phyloP scores from a whole-genome alignment of 352 stramenopile genomes.

The Globisporangium paddicum region DNA sequence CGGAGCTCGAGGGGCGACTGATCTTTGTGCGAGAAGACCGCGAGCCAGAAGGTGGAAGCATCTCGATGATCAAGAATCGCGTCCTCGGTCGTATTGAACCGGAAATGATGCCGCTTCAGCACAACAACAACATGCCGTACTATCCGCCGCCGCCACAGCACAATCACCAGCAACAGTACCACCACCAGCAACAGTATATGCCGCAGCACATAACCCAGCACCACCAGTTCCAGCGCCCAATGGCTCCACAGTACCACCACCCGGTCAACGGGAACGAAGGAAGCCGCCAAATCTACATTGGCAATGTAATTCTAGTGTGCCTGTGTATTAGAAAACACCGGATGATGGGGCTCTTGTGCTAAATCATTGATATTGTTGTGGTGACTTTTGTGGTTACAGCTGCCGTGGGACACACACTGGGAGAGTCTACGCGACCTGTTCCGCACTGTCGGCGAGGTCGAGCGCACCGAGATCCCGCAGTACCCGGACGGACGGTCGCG shows the following conservation, averaged over 20 bases:
- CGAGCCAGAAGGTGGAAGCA: constrained; percentile 64
- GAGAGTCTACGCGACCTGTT: constrained; percentile 70
- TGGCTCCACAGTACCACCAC: background rate
- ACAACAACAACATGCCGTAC: background rate
- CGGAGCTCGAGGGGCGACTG: constrained; percentile 87
- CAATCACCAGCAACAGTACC: background rate
- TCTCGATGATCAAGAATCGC: constrained; percentile 60
- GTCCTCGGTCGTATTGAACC: background rate
- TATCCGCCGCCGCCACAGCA: constrained; percentile 6
- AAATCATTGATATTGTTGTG: constrained; percentile 13
- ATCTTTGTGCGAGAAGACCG: constrained; percentile 89
- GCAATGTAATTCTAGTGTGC: constrained; percentile 55
- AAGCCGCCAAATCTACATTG: constrained; percentile 60
- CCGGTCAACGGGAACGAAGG: constrained; percentile 17
- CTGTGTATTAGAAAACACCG: too few species aligned
- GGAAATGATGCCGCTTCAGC: background rate
- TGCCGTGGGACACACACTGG: constrained; percentile 67
- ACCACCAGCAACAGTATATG: background rate
- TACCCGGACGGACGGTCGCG: constrained; percentile 56
- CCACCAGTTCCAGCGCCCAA: constrained; percentile 1
- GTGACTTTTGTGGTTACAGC: constrained; percentile 20
- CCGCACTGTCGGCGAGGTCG: constrained; percentile 53
- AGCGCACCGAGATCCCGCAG: constrained; percentile 56
- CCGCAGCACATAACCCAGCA: background rate
- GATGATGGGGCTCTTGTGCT: too few species aligned